Conservation (phyloP, 2,329 filamentous ascomycete genomes). For the Alternaria tenuissima region DNA sequence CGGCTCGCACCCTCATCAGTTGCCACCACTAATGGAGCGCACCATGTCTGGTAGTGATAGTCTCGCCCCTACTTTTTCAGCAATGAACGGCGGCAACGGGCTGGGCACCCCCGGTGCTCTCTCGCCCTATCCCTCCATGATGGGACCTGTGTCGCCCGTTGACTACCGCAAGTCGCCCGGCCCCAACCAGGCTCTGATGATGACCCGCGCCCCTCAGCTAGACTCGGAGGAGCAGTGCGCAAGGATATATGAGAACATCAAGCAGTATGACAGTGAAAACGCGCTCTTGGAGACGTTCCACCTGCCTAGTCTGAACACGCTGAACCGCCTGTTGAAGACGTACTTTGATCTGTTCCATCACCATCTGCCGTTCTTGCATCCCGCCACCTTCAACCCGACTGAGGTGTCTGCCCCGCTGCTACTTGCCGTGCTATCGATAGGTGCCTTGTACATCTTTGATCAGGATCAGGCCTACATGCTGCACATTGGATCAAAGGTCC, state of each 20-base stretch:
- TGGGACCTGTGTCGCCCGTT: slow-evolving; percentile 71
- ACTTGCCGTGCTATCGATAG: slow-evolving; percentile 91
- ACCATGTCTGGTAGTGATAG: slow-evolving; percentile 66
- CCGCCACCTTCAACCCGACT: slow-evolving; percentile 85
- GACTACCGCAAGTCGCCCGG: slow-evolving; percentile 75
- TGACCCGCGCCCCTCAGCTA: slow-evolving; percentile 80
- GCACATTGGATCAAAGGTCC: slow-evolving; percentile 95
- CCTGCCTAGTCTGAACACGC: slow-evolving; percentile 77
- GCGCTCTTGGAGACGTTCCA: slow-evolving; percentile 89
- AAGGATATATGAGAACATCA: slow-evolving; percentile 85
- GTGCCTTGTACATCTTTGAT: slow-evolving; percentile 95
- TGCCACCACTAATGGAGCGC: slow-evolving; percentile 74
- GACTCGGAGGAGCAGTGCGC: slow-evolving; percentile 84
- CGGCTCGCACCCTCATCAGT: slow-evolving; percentile 67
- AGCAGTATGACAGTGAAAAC: slow-evolving; percentile 78
- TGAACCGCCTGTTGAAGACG: slow-evolving; percentile 92
- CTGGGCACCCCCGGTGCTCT: slow-evolving; percentile 76
- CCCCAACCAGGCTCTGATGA: slow-evolving; percentile 69
- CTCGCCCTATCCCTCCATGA: slow-evolving; percentile 75
- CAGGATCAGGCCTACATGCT: slow-evolving; percentile 97
- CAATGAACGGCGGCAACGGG: slow-evolving; percentile 74
- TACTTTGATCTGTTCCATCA: slow-evolving; percentile 99
- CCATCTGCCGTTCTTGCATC: slow-evolving; percentile 94
- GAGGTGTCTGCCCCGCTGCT: slow-evolving; percentile 82
- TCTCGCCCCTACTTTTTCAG: slow-evolving; percentile 71